A percentile compares a stretch with the other conserved stretches of the same genome.
These are phyloP conservation scores for Trichoderma semiorbis DNA, from an alignment of 2,329 filamentous ascomycete species.

Conservation along the genomic window DNA sequence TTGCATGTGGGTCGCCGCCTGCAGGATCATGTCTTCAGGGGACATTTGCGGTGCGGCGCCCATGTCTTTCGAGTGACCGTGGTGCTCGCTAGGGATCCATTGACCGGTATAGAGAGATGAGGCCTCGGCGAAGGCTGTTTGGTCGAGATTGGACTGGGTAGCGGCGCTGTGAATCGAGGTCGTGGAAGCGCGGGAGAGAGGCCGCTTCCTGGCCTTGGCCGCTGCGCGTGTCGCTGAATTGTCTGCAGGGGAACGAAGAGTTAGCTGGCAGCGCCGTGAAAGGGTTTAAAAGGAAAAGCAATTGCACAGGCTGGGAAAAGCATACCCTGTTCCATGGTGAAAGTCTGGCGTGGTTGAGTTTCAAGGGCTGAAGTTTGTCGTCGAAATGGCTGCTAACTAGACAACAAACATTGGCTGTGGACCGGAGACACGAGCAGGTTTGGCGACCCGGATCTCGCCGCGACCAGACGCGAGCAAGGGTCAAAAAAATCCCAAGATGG, in stretches of 20 bases:
- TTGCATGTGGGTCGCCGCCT: slow-evolving; percentile 55
- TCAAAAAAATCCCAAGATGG: slow-evolving; percentile 13
- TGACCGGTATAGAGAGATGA: slow-evolving; percentile 46
- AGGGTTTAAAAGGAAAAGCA: background rate
- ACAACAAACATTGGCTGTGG: slow-evolving; percentile 41
- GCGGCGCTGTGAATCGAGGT: slow-evolving; percentile 54
- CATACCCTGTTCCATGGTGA: slow-evolving; percentile 38
- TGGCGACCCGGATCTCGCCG: slow-evolving; percentile 10
- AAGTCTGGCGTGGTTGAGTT: slow-evolving; percentile 30
- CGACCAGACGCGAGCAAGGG: slow-evolving; percentile 21
- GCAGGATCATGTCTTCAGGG: slow-evolving; percentile 58
- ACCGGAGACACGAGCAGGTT: slow-evolving; percentile 28
- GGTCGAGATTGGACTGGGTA: slow-evolving; percentile 51
- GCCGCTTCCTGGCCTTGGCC: slow-evolving; percentile 46
- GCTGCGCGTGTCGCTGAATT: slow-evolving; percentile 31
- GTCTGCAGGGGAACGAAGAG: slow-evolving; percentile 21
- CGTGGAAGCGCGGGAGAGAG: slow-evolving; percentile 54
- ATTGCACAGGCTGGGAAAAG: slow-evolving; percentile 16
- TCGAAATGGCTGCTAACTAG: slow-evolving; percentile 22
- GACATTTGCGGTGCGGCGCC: slow-evolving; percentile 45
- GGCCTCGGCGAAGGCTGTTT: slow-evolving; percentile 41
- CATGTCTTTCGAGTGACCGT: slow-evolving; percentile 44
- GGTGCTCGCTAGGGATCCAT: slow-evolving; percentile 49
- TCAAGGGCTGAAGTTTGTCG: slow-evolving; percentile 27
- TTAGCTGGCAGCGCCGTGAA: background rate